These are phyloP conservation scores for Hanseniaspora lachancei DNA, from an alignment of 805 yeast species.

Conservation along the genomic window DNA sequence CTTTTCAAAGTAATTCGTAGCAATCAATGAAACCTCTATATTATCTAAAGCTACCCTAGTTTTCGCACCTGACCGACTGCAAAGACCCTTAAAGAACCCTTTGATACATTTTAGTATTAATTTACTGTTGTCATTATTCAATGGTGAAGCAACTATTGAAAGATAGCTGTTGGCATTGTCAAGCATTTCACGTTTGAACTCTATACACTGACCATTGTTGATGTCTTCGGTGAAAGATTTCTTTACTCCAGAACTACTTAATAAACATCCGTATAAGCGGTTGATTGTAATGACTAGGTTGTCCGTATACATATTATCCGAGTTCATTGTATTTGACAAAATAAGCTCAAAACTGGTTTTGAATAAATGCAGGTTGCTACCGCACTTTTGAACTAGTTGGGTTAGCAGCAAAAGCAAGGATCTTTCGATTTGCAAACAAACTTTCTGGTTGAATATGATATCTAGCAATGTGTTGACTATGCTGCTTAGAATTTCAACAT, in stretches of 20 bases:
- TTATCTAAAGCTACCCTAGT: neutral
- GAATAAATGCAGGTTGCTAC: neutral
- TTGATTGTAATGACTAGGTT: neutral
- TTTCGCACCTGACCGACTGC: no score
- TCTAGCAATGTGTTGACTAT: slow-evolving; percentile 23
- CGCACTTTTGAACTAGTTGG: neutral
- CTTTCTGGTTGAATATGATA: slow-evolving; percentile 19
- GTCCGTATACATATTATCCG: neutral
- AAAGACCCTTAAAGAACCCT: neutral
- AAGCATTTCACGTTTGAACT: neutral
- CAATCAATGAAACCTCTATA: neutral
- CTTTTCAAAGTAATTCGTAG: neutral
- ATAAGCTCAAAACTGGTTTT: neutral
- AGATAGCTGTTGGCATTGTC: neutral
- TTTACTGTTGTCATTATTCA: neutral
- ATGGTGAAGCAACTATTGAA: neutral
- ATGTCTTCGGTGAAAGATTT: no score
- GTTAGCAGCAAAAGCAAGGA: neutral
- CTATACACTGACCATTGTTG: neutral
- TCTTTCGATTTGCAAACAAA: slow-evolving; percentile 22
- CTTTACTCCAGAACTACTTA: neutral
- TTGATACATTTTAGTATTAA: neutral
- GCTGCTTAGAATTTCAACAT: slow-evolving; percentile 17
- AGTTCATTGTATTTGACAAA: neutral
- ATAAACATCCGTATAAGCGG: neutral